Percentiles rank a stretch among this genome's conserved stretches.
phyloP scores from a whole-genome alignment of 2,329 filamentous ascomycete genomes.

The Byssoonygena ceratinophila region DNA sequence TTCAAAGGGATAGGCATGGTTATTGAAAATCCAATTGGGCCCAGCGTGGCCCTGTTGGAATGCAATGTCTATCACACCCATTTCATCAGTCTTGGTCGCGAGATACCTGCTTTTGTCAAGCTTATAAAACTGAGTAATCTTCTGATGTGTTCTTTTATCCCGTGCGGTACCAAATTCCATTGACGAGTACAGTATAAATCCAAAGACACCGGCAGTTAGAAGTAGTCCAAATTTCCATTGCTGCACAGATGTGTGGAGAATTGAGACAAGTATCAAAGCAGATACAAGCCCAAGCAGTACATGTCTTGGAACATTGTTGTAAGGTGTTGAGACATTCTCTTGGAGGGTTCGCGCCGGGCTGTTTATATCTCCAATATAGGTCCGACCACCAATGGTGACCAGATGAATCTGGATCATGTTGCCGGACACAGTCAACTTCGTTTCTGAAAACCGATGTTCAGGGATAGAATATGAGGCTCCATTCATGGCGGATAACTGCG shows the following conservation, averaged over 20 bases:
- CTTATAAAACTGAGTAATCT: slow-evolving; percentile 9
- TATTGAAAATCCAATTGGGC: slow-evolving; percentile 15
- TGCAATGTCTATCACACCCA: slow-evolving; percentile 16
- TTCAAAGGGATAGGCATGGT: slow-evolving; percentile 7
- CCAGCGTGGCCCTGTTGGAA: slow-evolving; percentile 4
- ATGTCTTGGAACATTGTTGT: neutral
- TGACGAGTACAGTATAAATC: slow-evolving; percentile 4
- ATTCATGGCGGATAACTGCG: slow-evolving; percentile 5
- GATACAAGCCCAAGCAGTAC: neutral
- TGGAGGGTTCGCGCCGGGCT: neutral
- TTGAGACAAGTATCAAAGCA: slow-evolving; percentile 5
- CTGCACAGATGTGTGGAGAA: neutral
- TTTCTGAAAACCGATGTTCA: slow-evolving; percentile 10
- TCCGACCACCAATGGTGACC: slow-evolving; percentile 11
- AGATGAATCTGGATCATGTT: slow-evolving; percentile 10
- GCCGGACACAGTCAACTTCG: slow-evolving; percentile 5
- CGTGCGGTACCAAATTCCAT: neutral
- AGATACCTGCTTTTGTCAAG: slow-evolving; percentile 13
- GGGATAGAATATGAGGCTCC: neutral
- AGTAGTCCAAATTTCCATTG: slow-evolving; percentile 4
- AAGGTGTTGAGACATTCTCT: neutral
- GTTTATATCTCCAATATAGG: slow-evolving; percentile 14
- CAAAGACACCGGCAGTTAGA: neutral
- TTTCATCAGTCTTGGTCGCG: slow-evolving; percentile 13
- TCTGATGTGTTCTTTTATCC: neutral